A percentile compares a stretch with the other conserved stretches of the same genome.
Conservation (phyloP, 2,329 filamentous ascomycete genomes). For the Beauveria caledonica region DNA sequence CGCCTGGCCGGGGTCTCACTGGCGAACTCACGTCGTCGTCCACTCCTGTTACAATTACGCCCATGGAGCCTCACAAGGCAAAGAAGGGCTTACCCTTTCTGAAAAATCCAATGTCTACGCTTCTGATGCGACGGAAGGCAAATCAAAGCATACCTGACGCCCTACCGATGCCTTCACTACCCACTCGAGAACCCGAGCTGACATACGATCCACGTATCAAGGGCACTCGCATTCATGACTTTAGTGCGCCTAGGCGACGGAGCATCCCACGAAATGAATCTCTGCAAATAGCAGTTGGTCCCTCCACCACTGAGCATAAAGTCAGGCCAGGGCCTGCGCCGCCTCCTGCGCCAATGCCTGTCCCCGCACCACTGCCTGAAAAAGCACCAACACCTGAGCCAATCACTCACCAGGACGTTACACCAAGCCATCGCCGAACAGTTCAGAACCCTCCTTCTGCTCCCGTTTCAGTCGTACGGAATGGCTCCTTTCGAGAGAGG, state of each 20-base stretch:
- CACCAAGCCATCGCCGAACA: neutral
- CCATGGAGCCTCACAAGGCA: slow-evolving; percentile 24
- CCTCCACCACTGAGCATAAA: neutral
- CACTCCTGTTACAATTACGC: neutral
- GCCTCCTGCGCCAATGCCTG: neutral
- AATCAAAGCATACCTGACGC: slow-evolving; percentile 34
- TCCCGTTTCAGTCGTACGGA: neutral
- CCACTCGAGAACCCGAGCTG: slow-evolving; percentile 27
- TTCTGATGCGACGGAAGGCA: slow-evolving; percentile 42
- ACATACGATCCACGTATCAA: slow-evolving; percentile 49
- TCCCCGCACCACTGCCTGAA: neutral
- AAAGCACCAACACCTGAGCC: neutral
- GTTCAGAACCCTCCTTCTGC: neutral
- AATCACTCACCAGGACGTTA: neutral
- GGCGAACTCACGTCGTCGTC: neutral
- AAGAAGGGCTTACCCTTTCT: slow-evolving; percentile 42
- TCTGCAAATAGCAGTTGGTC: neutral
- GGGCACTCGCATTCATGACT: slow-evolving; percentile 50
- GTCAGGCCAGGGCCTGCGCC: neutral
- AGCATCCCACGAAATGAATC: neutral
- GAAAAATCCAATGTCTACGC: slow-evolving; percentile 42
- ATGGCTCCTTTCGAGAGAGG: neutral
- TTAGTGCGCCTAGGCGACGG: slow-evolving; percentile 42
- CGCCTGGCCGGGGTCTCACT: neutral
- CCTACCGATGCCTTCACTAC: slow-evolving; percentile 24